Conservation (phyloP, 768 basidiomycete species). For the Phylloporus sp. region DNA sequence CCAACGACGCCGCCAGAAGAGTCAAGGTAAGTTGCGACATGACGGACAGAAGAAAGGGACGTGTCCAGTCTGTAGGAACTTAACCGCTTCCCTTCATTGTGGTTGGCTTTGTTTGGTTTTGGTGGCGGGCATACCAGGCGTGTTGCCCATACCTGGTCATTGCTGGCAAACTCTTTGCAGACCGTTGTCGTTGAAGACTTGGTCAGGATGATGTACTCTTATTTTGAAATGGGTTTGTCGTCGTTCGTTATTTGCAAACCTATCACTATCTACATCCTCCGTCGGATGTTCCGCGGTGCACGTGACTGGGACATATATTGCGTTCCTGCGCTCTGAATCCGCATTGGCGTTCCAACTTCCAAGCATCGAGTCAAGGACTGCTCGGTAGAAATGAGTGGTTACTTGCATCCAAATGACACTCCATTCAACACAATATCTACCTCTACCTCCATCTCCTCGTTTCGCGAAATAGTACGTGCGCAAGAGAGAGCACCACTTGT, state of each 20-base stretch:
- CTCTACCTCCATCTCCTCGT: slow-evolving; percentile 24
- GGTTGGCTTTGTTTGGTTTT: slow-evolving; percentile 27
- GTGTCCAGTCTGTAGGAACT: slow-evolving; percentile 1
- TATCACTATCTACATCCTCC: too few species aligned
- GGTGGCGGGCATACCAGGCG: slow-evolving; percentile 18
- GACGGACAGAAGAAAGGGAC: slow-evolving; percentile 21
- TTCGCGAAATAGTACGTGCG: slow-evolving; percentile 20
- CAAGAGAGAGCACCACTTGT: slow-evolving; percentile 26
- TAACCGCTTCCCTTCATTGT: slow-evolving; percentile 11
- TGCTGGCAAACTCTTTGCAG: too few species aligned
- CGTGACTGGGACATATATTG: too few species aligned
- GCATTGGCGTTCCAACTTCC: not conserved
- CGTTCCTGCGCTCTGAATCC: not conserved
- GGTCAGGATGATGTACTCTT: too few species aligned
- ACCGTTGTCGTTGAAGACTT: too few species aligned
- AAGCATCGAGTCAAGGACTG: not conserved
- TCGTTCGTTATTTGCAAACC: too few species aligned
- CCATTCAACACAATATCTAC: slow-evolving; percentile 24
- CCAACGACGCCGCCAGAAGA: slow-evolving; percentile 38
- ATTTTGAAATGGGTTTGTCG: too few species aligned
- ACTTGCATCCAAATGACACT: slow-evolving; percentile 1
- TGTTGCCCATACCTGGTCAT: not conserved
- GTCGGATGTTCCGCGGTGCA: too few species aligned
- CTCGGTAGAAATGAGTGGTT: slow-evolving; percentile 12
- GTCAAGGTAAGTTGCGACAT: slow-evolving; percentile 34